Evolutionary conservation across 106 monocot species (phyloP), one percentile per base, ranked within the genome.

Genomic region (Dioscorea alata): DNA sequence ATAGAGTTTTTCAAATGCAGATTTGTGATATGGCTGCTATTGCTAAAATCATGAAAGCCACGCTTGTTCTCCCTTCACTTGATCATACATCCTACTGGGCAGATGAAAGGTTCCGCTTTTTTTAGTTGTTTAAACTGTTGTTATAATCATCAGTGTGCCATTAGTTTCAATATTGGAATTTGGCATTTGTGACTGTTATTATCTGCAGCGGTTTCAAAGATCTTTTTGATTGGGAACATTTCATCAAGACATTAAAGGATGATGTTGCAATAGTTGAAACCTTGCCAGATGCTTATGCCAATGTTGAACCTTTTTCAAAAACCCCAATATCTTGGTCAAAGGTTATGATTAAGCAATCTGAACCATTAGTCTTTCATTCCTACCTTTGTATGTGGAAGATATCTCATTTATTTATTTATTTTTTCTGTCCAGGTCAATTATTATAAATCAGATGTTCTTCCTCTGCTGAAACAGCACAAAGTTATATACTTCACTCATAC

Each of bases 1-100:
- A 24, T 61, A 48, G 70, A 52, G 66, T 81, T 10, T 48, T 73
- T 78, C 74, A 69, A 73, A 72, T 87, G 82, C 87, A 99, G 97
- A 99, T 97, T 20, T 99, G 97, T 78, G 97, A 99, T 79, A 90
- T 99, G 92, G 97, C 92, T 77, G 97, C 97, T 70, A 77, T 99
- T 80, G 97, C 97, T 33, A 99, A 99, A 74, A 85, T 90, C 49
- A 65, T 92, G 87, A 99, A 92, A 80, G 97, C 92, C 42, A 87
- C 92, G 1, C 79, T 97, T 2, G 89, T 97, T 65, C 92, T 97
- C 75, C 97, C 92, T 76, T 92, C 92, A 51, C 97, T 97, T 33
- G 97, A 97, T 54, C 92, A 92, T 74, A 70, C 77, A 25, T 97
- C 97, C 35, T 97, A 81, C 62, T 97, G 97, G 97, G 87, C 88